A percentile compares a stretch with the other conserved stretches of the same genome.
These are phyloP conservation scores for Fusarium sp. DNA, from an alignment of 2,329 filamentous ascomycete genomes.

Conservation along the genomic window DNA sequence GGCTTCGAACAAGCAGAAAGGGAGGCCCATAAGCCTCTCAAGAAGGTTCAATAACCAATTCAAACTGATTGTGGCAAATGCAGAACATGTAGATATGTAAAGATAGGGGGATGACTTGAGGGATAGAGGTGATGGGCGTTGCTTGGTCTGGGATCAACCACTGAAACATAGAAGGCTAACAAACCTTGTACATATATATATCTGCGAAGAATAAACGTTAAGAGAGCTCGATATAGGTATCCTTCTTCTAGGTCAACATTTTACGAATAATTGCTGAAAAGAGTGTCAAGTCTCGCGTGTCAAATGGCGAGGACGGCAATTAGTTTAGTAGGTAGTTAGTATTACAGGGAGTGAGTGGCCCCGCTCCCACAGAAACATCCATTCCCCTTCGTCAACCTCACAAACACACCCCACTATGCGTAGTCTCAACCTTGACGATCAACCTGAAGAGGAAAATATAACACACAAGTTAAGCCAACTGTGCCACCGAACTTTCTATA, in stretches of 20 bases:
- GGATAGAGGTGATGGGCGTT: background rate
- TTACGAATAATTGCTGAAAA: background rate
- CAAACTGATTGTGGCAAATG: background rate
- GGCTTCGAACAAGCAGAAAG: constrained; percentile 55
- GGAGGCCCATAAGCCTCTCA: constrained; percentile 44
- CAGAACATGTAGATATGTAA: background rate
- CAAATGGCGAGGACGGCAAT: background rate
- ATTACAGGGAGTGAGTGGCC: background rate
- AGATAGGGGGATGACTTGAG: background rate
- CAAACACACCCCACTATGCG: constrained; percentile 19
- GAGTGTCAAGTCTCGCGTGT: background rate
- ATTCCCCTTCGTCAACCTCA: constrained; percentile 6
- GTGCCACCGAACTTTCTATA: background rate
- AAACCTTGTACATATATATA: background rate
- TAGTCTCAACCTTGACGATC: constrained; percentile 1
- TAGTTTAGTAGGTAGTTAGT: background rate
- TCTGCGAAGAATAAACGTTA: background rate
- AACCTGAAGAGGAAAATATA: background rate
- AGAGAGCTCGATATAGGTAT: background rate
- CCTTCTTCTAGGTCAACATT: background rate
- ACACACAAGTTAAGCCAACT: background rate
- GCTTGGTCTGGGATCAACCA: background rate
- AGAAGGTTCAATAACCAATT: constrained; percentile 42
- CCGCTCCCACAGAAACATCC: constrained; percentile 26
- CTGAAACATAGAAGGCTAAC: background rate